These are phyloP conservation scores for Rhizopogon sp. DNA, from an alignment of 768 basidiomycete species.

Conservation along the genomic window DNA sequence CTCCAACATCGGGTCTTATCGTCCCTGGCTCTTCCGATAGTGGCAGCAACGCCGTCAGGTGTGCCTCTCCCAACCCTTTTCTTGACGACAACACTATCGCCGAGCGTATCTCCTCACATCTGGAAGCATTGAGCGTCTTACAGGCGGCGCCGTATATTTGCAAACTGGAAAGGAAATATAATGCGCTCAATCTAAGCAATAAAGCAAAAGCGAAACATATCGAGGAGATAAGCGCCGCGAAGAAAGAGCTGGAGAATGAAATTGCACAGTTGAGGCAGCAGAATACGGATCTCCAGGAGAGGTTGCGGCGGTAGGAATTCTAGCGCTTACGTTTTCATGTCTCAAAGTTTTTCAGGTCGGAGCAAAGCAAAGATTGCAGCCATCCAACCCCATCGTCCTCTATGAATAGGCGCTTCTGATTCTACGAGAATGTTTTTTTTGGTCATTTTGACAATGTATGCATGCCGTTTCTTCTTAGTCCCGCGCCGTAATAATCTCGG, in stretches of 20 bases:
- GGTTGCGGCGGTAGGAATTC: background rate
- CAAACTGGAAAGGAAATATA: constrained; percentile 34
- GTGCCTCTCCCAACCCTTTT: constrained; percentile 7
- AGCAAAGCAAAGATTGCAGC: constrained; percentile 1
- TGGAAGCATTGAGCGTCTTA: constrained; percentile 11
- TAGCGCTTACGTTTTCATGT: background rate
- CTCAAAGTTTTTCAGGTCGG: background rate
- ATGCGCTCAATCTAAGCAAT: constrained; percentile 31
- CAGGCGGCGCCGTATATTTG: constrained; percentile 24
- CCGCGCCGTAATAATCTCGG: too few species aligned
- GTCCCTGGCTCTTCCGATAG: background rate
- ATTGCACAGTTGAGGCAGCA: background rate
- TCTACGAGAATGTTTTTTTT: background rate
- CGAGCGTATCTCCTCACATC: background rate
- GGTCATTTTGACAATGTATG: background rate
- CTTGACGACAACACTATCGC: background rate
- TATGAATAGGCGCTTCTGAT: background rate
- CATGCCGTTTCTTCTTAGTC: too few species aligned
- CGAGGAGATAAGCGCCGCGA: constrained; percentile 2
- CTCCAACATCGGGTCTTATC: background rate
- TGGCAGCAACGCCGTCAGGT: background rate
- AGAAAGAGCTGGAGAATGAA: background rate
- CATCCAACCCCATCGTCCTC: background rate
- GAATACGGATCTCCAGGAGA: constrained; percentile 6
- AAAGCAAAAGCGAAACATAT: constrained; percentile 25